Evolutionary conservation across 2,329 filamentous ascomycete genomes (phyloP).

Genomic region (Rhynchosporium secalis): DNA sequence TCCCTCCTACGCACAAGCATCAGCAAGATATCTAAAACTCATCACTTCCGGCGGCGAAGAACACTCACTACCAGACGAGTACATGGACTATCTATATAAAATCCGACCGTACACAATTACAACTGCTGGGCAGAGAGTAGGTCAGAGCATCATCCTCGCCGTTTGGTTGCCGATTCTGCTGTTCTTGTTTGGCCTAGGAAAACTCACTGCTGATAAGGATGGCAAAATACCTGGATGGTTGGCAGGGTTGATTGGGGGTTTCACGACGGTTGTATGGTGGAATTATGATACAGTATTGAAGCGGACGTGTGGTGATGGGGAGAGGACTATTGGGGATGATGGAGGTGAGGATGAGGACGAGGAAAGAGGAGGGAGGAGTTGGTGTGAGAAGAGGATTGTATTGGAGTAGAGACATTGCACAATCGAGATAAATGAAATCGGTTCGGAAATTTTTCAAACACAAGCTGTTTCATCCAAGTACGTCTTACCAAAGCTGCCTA

Average conservation of each 20-base stretch:
- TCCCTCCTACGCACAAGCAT: conserved; percentile 76
- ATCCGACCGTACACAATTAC: conserved; percentile 73
- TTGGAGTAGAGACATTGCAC: not conserved
- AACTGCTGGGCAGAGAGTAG: conserved; percentile 63
- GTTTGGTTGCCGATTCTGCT: conserved; percentile 60
- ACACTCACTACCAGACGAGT: conserved; percentile 75
- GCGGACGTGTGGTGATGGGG: conserved; percentile 79
- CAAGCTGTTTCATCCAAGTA: too few relatives aligned
- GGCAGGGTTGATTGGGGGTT: conserved; percentile 47
- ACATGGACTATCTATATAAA: conserved; percentile 69
- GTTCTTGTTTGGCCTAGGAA: conserved; percentile 50
- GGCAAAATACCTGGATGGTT: conserved; percentile 72
- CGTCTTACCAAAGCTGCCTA: too few relatives aligned
- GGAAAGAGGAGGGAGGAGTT: conserved; percentile 10
- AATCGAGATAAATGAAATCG: too few relatives aligned
- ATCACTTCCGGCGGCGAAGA: conserved; percentile 77
- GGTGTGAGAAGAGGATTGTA: conserved; percentile 17
- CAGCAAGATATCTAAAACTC: conserved; percentile 77
- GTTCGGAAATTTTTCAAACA: too few relatives aligned
- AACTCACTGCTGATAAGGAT: conserved; percentile 59
- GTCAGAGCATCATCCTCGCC: conserved; percentile 60
- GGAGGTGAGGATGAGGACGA: conserved; percentile 19
- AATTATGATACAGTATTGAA: conserved; percentile 66
- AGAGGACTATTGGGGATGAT: conserved; percentile 53
- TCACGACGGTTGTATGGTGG: conserved; percentile 62